Conservation (phyloP, 345 rosid species). For the Salix udensis region DNA sequence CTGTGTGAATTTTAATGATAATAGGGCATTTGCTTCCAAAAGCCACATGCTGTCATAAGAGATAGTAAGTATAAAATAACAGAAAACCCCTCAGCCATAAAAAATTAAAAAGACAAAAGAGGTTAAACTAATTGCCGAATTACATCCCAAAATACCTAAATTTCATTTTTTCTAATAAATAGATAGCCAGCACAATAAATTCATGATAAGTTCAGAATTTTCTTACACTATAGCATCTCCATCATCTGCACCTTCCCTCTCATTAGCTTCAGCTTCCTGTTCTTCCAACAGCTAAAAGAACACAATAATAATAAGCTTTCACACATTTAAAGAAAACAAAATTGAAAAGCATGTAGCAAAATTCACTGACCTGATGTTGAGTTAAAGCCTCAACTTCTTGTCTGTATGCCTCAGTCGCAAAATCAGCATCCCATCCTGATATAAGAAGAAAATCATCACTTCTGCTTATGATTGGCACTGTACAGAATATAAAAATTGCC, state of each 20-base stretch:
- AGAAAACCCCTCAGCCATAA: background rate
- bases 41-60: background rate
- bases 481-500: background rate
- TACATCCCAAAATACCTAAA: background rate
- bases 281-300: constrained; percentile 85
- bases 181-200: constrained; percentile 12
- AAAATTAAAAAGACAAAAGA: background rate
- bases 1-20: background rate
- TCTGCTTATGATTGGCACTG: background rate
- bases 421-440: constrained; percentile 98
- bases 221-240: constrained; percentile 63
- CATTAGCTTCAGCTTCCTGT: constrained; percentile 81
- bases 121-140: background rate
- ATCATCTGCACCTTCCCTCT: constrained; percentile 64
- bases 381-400: constrained; percentile 94
- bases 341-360: background rate
- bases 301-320: constrained; percentile 10
- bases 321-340: background rate
- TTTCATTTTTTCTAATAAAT: background rate
- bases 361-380: constrained; percentile 74
- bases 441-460: background rate
- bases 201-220: constrained; percentile 19
- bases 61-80: background rate
- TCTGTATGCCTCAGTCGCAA: constrained; percentile 99
- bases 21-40: background rate